A percentile compares a stretch with the other conserved stretches of the same genome.
phyloP scores from a whole-genome alignment of 1,284 basidiomycete species.

The Xerocomus cyaneibrunnescens region DNA sequence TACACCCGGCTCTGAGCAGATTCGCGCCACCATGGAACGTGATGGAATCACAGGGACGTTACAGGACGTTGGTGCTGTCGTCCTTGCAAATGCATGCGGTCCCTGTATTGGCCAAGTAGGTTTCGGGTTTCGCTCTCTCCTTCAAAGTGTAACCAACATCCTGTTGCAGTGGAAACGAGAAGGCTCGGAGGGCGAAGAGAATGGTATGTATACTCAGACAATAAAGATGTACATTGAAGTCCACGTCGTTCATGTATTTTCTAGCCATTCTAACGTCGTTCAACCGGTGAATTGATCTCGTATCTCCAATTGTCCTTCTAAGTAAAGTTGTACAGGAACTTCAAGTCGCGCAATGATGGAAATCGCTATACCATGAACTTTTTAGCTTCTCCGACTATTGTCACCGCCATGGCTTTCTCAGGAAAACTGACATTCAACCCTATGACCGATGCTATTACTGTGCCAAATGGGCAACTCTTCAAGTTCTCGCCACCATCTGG shows the following conservation, averaged over 20 bases:
- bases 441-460: conserved; percentile 75
- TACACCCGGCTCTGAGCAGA: conserved; percentile 97
- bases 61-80: conserved; percentile 85
- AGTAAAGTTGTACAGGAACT: conserved; percentile 56
- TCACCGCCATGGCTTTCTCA: conserved; percentile 97
- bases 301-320: background rate
- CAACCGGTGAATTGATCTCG: conserved; percentile 63
- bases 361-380: conserved; percentile 98
- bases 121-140: conserved; percentile 16
- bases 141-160: conserved; percentile 2
- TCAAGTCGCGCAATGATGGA: conserved; percentile 97
- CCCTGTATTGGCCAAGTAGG: conserved; percentile 95
- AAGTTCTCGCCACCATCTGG: conserved; percentile 86
- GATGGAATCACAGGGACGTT: conserved; percentile 84
- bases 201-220: conserved; percentile 55
- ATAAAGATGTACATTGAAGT: conserved; percentile 1
- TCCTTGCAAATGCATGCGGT: conserved; percentile 97
- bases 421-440: conserved; percentile 97
- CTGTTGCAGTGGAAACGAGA: conserved; percentile 84
- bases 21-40: conserved; percentile 96
- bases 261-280: conserved; percentile 97
- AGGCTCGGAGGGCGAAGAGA: conserved; percentile 89
- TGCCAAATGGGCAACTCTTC: conserved; percentile 78
- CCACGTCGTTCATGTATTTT: conserved; percentile 2
- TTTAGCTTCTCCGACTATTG: conserved; percentile 94